Base-by-base conservation (phyloP, 1,284 basidiomycete genomes). In the Ceraceosorus guamensis region DNA sequence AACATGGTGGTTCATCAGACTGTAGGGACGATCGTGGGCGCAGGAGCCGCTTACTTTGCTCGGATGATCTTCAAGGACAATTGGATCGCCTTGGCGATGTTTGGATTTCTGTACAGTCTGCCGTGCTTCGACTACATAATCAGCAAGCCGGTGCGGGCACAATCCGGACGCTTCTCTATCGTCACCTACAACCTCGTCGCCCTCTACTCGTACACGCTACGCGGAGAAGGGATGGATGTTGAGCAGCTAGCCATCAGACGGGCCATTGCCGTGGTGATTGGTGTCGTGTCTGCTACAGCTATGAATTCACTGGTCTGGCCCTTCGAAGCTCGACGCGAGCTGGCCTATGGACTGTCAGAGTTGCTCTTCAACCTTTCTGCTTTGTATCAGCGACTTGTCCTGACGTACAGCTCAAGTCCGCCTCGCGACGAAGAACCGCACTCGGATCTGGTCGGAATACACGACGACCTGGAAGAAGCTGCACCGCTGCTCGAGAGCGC, bases 271-370 rank as follows among this genome's bases (percentile, higher is more conserved):
- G 92, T 98, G n/a, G 86, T 83, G 0, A 82, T 84, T 5, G 92
- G 92, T 13, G 89, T 93, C 0, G 75, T 92, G 0, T 97, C 89
- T 87, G 91, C 91, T 0, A 83, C 85, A 2, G 77, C 95, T 32
- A 84, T 96, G 11, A 91, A 89, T 5, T 81, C 89, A 48, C 86
- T 87, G 62, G 90, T 91, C 85, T 97, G 92, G 91, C 92, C 93
- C 1, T 84, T 88, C 18, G 92, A 95, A 72, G 92, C 92, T 0
- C 80, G 92, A 52, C 80, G 87, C 33, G 91, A 96, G 77, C 80
- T 98, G 2, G 84, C 87, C 43, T 84, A 85, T 59, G 87, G 84
- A 0, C 81, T 96, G 4, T 87, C 89, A 78, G 90, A 96, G 89
- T 62, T 71, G 13, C 50, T 73, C 6, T 73, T 73, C 66, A 71